phyloP scores from a whole-genome alignment of 2,329 filamentous ascomycete species.

The Fusarium nurragi region DNA sequence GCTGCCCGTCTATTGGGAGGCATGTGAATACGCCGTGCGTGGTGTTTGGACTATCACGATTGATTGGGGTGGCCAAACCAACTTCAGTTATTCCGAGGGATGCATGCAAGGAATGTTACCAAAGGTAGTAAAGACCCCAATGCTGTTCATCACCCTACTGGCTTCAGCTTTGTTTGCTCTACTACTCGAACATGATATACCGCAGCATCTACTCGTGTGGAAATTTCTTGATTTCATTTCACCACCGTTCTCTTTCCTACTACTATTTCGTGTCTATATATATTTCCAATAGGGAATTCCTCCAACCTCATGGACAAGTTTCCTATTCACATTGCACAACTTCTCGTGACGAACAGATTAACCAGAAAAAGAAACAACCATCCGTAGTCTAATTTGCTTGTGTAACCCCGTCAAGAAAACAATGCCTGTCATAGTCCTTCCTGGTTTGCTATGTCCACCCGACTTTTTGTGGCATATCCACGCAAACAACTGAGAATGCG shows the following conservation, averaged over 20 bases:
- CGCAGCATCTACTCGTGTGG: neutral
- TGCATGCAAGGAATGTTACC: slow-evolving; percentile 21
- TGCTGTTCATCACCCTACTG: neutral
- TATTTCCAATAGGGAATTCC: slow-evolving; percentile 30
- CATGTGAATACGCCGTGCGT: slow-evolving; percentile 17
- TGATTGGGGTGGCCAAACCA: slow-evolving; percentile 10
- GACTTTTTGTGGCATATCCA: slow-evolving; percentile 8
- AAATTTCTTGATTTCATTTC: slow-evolving; percentile 18
- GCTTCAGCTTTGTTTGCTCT: neutral
- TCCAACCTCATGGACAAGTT: slow-evolving; percentile 15
- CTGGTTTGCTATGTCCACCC: slow-evolving; percentile 20
- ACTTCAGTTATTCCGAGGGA: neutral
- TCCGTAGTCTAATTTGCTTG: slow-evolving; percentile 47
- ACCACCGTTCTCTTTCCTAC: slow-evolving; percentile 25
- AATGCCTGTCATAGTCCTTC: slow-evolving; percentile 44
- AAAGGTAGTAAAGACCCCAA: slow-evolving; percentile 16
- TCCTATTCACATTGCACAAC: slow-evolving; percentile 34
- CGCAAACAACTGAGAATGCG: slow-evolving; percentile 12
- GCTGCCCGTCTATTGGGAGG: neutral
- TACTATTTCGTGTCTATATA: slow-evolving; percentile 37
- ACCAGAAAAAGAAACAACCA: slow-evolving; percentile 43
- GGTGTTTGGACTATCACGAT: slow-evolving; percentile 25
- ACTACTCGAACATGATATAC: too few species aligned
- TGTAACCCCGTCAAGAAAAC: slow-evolving; percentile 38
- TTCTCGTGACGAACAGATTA: slow-evolving; percentile 40